Conservation (phyloP, 2,329 filamentous ascomycete species). For the Diplodia seriata region DNA sequence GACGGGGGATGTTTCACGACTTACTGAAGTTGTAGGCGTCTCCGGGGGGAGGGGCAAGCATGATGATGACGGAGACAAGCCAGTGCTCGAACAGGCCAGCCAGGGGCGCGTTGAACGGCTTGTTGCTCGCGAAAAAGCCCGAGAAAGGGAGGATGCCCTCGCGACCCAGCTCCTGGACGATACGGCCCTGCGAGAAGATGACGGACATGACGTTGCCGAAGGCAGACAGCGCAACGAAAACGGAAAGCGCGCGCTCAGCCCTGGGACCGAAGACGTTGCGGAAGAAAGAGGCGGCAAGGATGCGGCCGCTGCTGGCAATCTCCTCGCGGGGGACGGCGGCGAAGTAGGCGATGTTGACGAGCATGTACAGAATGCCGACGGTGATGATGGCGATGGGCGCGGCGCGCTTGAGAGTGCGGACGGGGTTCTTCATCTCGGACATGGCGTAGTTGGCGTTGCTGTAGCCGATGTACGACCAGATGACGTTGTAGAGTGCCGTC, state of each 20-base stretch:
- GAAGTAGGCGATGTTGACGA: conserved; percentile 72
- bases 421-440: conserved; percentile 70
- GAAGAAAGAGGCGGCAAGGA: conserved; percentile 65
- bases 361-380: conserved; percentile 68
- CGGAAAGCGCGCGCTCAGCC: conserved; percentile 66
- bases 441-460: conserved; percentile 72
- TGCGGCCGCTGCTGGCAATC: conserved; percentile 60
- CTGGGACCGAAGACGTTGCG: conserved; percentile 59
- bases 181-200: conserved; percentile 71
- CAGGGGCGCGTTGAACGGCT: conserved; percentile 68
- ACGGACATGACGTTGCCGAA: conserved; percentile 72
- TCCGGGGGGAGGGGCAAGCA: conserved; percentile 70
- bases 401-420: conserved; percentile 69
- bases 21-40: conserved; percentile 70
- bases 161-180: conserved; percentile 70
- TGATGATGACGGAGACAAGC: conserved; percentile 68
- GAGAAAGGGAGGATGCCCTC: conserved; percentile 72
- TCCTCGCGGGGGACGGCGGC: conserved; percentile 65
- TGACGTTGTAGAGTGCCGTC: conserved; percentile 74
- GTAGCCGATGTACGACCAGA: conserved; percentile 74
- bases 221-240: conserved; percentile 71
- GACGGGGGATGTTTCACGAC: conserved; percentile 35
- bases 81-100: conserved; percentile 69
- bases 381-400: conserved; percentile 65
- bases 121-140: conserved; percentile 67